Evolutionary conservation across 2,329 filamentous ascomycete species (phyloP).

Genomic region (Colletotrichum sansevieriae): DNA sequence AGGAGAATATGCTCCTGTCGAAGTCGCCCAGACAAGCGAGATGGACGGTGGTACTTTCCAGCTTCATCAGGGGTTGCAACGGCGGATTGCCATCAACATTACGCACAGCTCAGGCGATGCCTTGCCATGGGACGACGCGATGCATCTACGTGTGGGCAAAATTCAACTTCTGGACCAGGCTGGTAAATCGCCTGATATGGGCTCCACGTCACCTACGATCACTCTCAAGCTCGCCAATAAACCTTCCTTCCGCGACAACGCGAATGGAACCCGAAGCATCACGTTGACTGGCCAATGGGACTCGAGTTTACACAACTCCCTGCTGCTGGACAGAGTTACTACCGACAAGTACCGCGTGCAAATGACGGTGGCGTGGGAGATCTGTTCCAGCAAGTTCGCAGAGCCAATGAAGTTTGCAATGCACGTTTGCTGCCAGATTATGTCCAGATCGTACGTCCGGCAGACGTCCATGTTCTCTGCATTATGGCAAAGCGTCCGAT

Average conservation of each 20-base stretch:
- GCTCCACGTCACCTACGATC: slow-evolving; percentile 79
- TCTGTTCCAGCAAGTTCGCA: slow-evolving; percentile 85
- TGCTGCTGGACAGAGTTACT: slow-evolving; percentile 93
- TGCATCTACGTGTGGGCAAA: slow-evolving; percentile 80
- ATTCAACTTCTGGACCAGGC: slow-evolving; percentile 87
- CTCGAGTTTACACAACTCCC: slow-evolving; percentile 89
- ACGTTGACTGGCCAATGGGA: slow-evolving; percentile 96
- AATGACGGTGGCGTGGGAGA: slow-evolving; percentile 87
- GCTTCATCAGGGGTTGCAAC: slow-evolving; percentile 92
- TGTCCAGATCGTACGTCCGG: slow-evolving; percentile 85
- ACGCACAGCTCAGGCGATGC: slow-evolving; percentile 91
- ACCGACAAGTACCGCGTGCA: slow-evolving; percentile 94
- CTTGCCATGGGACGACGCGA: slow-evolving; percentile 89
- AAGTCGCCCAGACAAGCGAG: slow-evolving; percentile 88
- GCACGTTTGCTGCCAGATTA: slow-evolving; percentile 84
- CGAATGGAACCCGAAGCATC: slow-evolving; percentile 90
- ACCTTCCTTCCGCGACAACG: slow-evolving; percentile 85
- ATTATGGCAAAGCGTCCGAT: slow-evolving; percentile 85
- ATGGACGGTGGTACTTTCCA: slow-evolving; percentile 93
- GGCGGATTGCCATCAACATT: slow-evolving; percentile 88
- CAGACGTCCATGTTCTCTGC: slow-evolving; percentile 89
- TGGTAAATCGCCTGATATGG: slow-evolving; percentile 86
- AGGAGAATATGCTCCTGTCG: slow-evolving; percentile 91
- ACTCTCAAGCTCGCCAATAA: slow-evolving; percentile 81
- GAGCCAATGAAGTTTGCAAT: slow-evolving; percentile 89